phyloP scores from a whole-genome alignment of 768 basidiomycete genomes.

The Artomyces pyxidatus region DNA sequence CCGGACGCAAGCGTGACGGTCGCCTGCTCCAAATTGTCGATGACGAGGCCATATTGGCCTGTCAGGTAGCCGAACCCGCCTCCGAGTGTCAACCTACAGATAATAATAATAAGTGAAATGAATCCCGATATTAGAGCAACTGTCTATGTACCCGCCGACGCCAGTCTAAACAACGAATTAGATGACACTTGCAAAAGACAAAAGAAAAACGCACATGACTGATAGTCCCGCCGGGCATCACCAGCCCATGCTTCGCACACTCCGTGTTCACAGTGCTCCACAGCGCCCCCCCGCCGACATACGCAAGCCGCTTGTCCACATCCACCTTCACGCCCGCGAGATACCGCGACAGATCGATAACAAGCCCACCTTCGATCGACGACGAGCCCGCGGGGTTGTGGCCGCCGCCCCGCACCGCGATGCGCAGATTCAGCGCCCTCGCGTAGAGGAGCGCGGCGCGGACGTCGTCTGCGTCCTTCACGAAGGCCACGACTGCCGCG shows the following conservation, averaged over 20 bases:
- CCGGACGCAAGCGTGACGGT: slow-evolving; percentile 39
- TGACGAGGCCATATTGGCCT: slow-evolving; percentile 28
- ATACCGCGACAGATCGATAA: slow-evolving; percentile 39
- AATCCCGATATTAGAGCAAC: neutral
- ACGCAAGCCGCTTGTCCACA: slow-evolving; percentile 27
- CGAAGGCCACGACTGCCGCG: slow-evolving; percentile 34
- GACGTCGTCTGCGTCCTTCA: slow-evolving; percentile 34
- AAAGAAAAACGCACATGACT: slow-evolving; percentile 32
- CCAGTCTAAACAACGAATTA: slow-evolving; percentile 29
- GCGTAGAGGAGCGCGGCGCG: slow-evolving; percentile 29
- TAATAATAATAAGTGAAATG: neutral
- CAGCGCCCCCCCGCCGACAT: slow-evolving; percentile 37
- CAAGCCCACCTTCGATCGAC: slow-evolving; percentile 36
- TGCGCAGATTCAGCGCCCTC: slow-evolving; percentile 23
- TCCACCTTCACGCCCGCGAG: slow-evolving; percentile 31
- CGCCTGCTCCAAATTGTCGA: slow-evolving; percentile 38
- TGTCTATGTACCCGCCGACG: slow-evolving; percentile 34
- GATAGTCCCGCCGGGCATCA: slow-evolving; percentile 39
- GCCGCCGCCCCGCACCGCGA: slow-evolving; percentile 40
- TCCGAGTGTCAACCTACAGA: slow-evolving; percentile 35
- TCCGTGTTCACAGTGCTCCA: slow-evolving; percentile 38
- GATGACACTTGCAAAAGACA: neutral
- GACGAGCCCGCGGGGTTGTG: slow-evolving; percentile 37
- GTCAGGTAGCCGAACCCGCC: slow-evolving; percentile 48
- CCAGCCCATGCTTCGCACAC: slow-evolving; percentile 35